Conservation (phyloP, 2,329 filamentous ascomycete genomes). For the Neofusicoccum ribis region DNA sequence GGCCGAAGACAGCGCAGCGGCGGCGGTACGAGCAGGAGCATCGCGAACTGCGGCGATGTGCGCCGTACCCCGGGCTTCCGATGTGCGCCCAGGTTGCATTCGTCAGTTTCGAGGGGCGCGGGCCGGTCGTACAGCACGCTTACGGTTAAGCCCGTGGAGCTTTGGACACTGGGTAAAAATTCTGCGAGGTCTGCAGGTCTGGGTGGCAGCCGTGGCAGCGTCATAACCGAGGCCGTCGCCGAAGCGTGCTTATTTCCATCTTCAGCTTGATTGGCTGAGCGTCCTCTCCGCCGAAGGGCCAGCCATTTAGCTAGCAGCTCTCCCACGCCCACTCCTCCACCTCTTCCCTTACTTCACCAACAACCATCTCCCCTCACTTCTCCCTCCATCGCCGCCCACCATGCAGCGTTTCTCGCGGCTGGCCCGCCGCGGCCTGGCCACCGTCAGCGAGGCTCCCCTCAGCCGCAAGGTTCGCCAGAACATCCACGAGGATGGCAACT, state of each 20-base stretch:
- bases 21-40: neutral
- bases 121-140: slow-evolving; percentile 1
- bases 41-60: neutral
- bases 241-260: no score
- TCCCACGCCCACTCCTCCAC: slow-evolving; percentile 13
- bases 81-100: slow-evolving; percentile 10
- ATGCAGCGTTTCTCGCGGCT: slow-evolving; percentile 72
- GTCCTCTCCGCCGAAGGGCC: neutral
- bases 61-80: neutral
- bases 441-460: slow-evolving; percentile 80
- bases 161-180: neutral
- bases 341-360: slow-evolving; percentile 27
- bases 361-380: slow-evolving; percentile 34
- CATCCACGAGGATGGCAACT: slow-evolving; percentile 93
- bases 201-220: no score
- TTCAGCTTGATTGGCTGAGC: neutral
- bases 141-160: neutral
- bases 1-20: neutral
- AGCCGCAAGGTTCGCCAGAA: slow-evolving; percentile 97
- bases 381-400: slow-evolving; percentile 42
- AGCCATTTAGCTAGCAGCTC: no score
- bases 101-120: neutral
- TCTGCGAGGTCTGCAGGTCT: neutral
- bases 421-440: slow-evolving; percentile 71
- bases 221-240: no score